Base-by-base conservation (phyloP, 179 eudicot species). In the Silene coronaria region DNA sequence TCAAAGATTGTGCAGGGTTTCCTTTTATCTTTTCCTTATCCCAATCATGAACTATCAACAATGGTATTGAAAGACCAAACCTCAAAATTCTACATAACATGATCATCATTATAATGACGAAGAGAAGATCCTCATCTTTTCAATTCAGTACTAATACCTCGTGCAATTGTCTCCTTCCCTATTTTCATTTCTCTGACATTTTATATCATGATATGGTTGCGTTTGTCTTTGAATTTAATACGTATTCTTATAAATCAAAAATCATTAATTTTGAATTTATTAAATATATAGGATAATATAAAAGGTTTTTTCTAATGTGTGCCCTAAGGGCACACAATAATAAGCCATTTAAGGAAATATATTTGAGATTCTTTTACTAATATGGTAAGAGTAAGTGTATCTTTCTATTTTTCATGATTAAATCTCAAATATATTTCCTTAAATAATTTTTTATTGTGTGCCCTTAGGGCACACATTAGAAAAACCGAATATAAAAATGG, bases 21-120 rank as follows among this genome's bases (percentile, higher is more conserved):
- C 23, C 23, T 70, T 70, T 24, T 46, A 16, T 27, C 6, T 57
- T 79, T 76, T 79, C 72, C 58, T 67, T 76, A 74, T 66, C 77
- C 77, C 85, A 84, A 81, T 84, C 75, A 83, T 82, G 86, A 71
- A 83, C 34, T 74, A 51, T 51, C 48, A 42, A 53, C 21, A 76
- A 73, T 73, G 63, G 64, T 73, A 80, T 71, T 76, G 82, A 78
- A 75, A 78, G 85, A 85, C 86, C 84, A 77, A 83, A 72, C 82
- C 85, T 84, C 78, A 79, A 62, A 74, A 57, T 82, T 85, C 82
- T 76, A 79, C 80, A 80, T 67, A 72, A 72, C 76, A 61, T 79
- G 72, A 74, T 80, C 81, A 82, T 83, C n/a, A n/a, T n/a, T n/a
- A n/a, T n/a, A 76, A 83, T 67, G 19, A 23, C 23, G 32, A 60